phyloP scores from a whole-genome alignment of 331 rosid species.

The Acacia concinna region DNA sequence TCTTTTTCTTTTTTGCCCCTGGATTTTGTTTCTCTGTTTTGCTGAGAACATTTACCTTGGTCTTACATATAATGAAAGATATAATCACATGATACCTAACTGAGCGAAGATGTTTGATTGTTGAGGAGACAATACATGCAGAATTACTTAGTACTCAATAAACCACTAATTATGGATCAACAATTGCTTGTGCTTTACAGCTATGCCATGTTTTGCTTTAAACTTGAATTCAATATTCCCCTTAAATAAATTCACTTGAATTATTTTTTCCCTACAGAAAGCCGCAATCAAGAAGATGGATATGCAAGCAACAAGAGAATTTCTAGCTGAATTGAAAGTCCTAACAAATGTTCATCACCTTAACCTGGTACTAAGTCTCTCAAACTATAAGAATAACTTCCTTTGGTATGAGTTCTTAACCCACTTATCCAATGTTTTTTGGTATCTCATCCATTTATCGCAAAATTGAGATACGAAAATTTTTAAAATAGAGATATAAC shows the following conservation, averaged over 20 bases:
- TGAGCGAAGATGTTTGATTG: no score
- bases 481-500: background rate
- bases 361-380: constrained; percentile 65
- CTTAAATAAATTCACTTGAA: constrained; percentile 1
- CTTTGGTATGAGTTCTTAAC: background rate
- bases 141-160: constrained; percentile 7
- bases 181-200: background rate
- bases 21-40: background rate
- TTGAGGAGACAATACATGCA: background rate
- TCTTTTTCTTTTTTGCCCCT: constrained; percentile 3
- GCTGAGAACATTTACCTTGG: background rate
- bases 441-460: background rate
- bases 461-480: background rate
- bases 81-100: background rate
- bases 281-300: constrained; percentile 99
- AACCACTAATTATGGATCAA: background rate
- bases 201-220: background rate
- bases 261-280: constrained; percentile 54
- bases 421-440: background rate
- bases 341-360: constrained; percentile 94
- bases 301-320: constrained; percentile 91
- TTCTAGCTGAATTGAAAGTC: constrained; percentile 89
- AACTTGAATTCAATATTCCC: constrained; percentile 6
- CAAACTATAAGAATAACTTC: background rate
- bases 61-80: background rate